Percentiles rank a stretch among this genome's conserved stretches.
These are phyloP conservation scores for Lentinus tigrinus DNA, from an alignment of 768 basidiomycete species.

Conservation along the genomic window DNA sequence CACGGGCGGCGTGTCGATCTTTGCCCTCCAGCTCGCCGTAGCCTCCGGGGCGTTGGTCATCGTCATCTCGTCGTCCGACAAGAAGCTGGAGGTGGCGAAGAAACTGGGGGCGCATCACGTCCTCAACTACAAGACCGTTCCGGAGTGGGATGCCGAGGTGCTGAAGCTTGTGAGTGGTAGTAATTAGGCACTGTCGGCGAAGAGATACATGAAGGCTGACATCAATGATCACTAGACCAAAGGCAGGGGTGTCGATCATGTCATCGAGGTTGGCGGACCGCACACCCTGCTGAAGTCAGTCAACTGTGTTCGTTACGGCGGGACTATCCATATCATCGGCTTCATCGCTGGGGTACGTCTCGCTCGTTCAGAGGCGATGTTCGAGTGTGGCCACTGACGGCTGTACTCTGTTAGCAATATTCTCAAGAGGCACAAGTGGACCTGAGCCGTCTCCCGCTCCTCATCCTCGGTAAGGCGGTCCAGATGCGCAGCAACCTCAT, in stretches of 20 bases:
- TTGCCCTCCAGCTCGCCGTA: slow-evolving; percentile 59
- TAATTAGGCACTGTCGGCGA: too few relatives aligned
- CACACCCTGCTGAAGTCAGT: slow-evolving; percentile 49
- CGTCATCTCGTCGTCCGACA: slow-evolving; percentile 64
- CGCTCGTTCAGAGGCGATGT: slow-evolving; percentile 15
- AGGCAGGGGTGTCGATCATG: slow-evolving; percentile 33
- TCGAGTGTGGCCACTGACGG: slow-evolving; percentile 27
- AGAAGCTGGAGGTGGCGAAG: slow-evolving; percentile 53
- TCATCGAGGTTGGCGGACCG: slow-evolving; percentile 54
- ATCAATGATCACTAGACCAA: slow-evolving; percentile 46
- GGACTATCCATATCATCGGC: slow-evolving; percentile 51
- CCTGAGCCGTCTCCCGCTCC: slow-evolving; percentile 1
- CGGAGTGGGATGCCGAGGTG: slow-evolving; percentile 59
- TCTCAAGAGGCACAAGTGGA: neutral
- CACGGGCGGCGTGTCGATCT: slow-evolving; percentile 58
- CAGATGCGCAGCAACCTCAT: slow-evolving; percentile 41
- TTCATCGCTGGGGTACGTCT: too few relatives aligned
- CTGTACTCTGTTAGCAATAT: slow-evolving; percentile 26
- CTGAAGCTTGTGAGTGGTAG: slow-evolving; percentile 29
- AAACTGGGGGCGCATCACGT: slow-evolving; percentile 52
- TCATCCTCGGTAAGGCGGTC: slow-evolving; percentile 23
- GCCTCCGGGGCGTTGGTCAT: slow-evolving; percentile 65
- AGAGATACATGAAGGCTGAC: slow-evolving; percentile 37
- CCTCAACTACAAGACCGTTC: slow-evolving; percentile 61
- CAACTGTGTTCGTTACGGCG: slow-evolving; percentile 38